phyloP scores from a whole-genome alignment of 441 rosid genomes.

The Rhodomyrtus psidioides region DNA sequence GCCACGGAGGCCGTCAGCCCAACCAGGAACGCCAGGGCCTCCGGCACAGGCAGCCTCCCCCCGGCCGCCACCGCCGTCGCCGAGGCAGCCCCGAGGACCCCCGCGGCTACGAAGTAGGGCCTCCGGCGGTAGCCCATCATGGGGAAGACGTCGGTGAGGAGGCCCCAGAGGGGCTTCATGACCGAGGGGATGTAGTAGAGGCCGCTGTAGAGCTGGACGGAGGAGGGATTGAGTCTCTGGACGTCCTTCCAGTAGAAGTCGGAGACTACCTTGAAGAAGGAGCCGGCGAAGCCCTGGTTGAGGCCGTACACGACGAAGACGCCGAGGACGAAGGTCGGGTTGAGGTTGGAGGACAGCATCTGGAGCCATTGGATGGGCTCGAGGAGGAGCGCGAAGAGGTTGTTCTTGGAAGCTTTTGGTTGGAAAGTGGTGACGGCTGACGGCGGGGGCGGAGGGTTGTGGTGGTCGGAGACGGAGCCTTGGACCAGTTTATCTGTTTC shows the following conservation, averaged over 20 bases:
- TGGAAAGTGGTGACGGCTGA: accelerated
- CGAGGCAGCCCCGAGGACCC: slow-evolving; percentile 47
- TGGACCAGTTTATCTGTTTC: slow-evolving; percentile 3
- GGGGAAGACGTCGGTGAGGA: slow-evolving; percentile 68
- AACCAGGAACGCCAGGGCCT: slow-evolving; percentile 51
- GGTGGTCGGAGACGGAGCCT: neutral
- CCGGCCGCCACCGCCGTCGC: slow-evolving; percentile 35
- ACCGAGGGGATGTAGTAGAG: slow-evolving; percentile 78
- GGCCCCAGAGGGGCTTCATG: slow-evolving; percentile 79
- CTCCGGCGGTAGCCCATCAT: slow-evolving; percentile 57
- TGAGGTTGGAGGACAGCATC: slow-evolving; percentile 55
- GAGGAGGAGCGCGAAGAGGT: slow-evolving; percentile 24
- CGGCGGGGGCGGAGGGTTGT: neutral
- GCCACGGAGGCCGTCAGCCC: slow-evolving; percentile 69
- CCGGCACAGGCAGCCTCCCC: slow-evolving; percentile 34
- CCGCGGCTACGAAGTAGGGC: slow-evolving; percentile 67
- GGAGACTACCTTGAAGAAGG: slow-evolving; percentile 59
- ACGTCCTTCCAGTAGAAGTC: slow-evolving; percentile 83
- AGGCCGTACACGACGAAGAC: slow-evolving; percentile 66
- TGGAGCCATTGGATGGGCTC: slow-evolving; percentile 69
- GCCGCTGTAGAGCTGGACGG: slow-evolving; percentile 59
- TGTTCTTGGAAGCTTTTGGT: neutral
- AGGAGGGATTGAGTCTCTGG: slow-evolving; percentile 58
- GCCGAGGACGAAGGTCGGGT: slow-evolving; percentile 51
- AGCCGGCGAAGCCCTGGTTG: slow-evolving; percentile 65